These are phyloP conservation scores for Acacia acuminata DNA, from an alignment of 306 rosid genomes.

Conservation along the genomic window DNA sequence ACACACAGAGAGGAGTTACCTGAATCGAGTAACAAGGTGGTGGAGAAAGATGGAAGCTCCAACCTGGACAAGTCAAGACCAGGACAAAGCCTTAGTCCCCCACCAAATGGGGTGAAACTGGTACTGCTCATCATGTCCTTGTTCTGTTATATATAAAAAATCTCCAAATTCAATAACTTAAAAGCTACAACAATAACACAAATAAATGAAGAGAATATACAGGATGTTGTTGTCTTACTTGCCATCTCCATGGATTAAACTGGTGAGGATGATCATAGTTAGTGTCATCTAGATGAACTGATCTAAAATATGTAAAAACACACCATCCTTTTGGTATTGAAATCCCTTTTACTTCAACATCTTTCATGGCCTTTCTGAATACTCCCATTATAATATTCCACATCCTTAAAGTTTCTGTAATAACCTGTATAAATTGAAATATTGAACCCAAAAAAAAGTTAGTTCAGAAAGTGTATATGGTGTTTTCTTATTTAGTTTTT, in stretches of 20 bases:
- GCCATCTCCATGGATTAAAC: slow-evolving; percentile 99
- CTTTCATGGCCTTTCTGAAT: slow-evolving; percentile 22
- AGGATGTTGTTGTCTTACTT: slow-evolving; percentile 54
- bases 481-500: not conserved
- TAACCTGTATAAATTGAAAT: slow-evolving; percentile 60
- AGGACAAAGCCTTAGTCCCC: slow-evolving; percentile 93
- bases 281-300: slow-evolving; percentile 87
- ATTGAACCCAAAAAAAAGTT: too few relatives aligned
- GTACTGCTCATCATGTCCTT: slow-evolving; percentile 73
- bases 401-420: slow-evolving; percentile 83
- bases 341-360: slow-evolving; percentile 81
- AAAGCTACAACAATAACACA: not conserved
- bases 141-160: slow-evolving; percentile 43
- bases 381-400: slow-evolving; percentile 84
- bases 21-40: slow-evolving; percentile 84
- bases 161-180: slow-evolving; percentile 15
- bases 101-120: too few relatives aligned
- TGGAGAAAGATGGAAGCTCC: slow-evolving; percentile 83
- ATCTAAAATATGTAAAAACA: slow-evolving; percentile 74
- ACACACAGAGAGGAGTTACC: slow-evolving; percentile 38
- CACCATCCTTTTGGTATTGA: slow-evolving; percentile 91
- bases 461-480: not conserved
- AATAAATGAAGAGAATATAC: not conserved
- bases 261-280: slow-evolving; percentile 74
- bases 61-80: slow-evolving; percentile 94